Base-by-base conservation (phyloP, 202 grass and related monocot species). In the Sporobolus alterniflorus region DNA sequence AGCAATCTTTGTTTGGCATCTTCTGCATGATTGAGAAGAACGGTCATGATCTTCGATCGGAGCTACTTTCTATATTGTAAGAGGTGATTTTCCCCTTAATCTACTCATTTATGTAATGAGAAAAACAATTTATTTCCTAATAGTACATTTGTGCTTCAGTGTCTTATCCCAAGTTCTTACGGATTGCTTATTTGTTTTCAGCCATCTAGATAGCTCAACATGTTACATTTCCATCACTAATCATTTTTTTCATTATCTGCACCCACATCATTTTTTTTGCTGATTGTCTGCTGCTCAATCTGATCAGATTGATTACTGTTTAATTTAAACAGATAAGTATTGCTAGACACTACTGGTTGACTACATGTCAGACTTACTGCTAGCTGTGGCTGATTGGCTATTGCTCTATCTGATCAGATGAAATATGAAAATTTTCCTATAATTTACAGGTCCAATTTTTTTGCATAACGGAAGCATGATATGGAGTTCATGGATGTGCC, bases 141-240 rank as follows among this genome's bases (percentile, higher is more conserved):
- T 3, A 21, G 6, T 62, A 31, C 11, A 43, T 74, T 71, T 32
- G 20, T 16, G 69, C 25, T 75, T 84, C 41, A 66, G 10, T 26
- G 17, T 76, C 12, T 80, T 74, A 22, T 54, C 48, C 8, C 76
- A 75, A 69, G 30, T 46, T 75, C 49, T 31, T 78, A 73, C 6
- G 7, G 6, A 55, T 48, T 71, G 72, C 0, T 34, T 73, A 0
- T 67, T 61, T 18, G 8, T 20, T 62, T 28, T 60, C 50, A 6
- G 30, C 22, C 17, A 69, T 24, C 5, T 52, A 1, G 43, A 64
- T 55, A 48, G 28, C 36, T 80, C 59, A 17, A 31, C 69, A 75
- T 72, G 24, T 86, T 31, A 52, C 25, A 33, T 54, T 65, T 25
- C n/a, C 57, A 54, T 57, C 49, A 67, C 65, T 52, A 65, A 20